phyloP scores from a whole-genome alignment of 176 grass and related monocot genomes.

The Oryza punctata region DNA sequence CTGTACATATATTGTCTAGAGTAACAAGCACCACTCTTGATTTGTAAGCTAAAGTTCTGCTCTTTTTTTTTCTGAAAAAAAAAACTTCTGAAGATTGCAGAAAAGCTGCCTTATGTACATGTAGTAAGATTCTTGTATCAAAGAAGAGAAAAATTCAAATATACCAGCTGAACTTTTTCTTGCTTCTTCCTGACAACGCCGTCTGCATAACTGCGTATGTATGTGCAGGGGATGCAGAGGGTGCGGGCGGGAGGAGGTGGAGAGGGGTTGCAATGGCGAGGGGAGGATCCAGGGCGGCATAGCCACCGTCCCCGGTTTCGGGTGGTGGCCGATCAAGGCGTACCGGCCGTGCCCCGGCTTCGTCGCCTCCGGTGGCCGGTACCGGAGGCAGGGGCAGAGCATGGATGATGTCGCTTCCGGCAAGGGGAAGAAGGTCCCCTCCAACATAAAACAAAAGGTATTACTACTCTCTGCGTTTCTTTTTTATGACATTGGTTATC shows the following conservation, averaged over 20 bases:
- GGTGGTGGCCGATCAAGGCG: conserved; percentile 97
- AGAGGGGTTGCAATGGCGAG: conserved; percentile 90
- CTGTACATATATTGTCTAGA: neutral
- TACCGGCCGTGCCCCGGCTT: conserved; percentile 87
- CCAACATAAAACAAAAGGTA: conserved; percentile 42
- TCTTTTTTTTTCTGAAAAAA: neutral
- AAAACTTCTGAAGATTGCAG: neutral
- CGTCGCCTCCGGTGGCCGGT: conserved; percentile 77
- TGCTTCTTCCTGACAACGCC: neutral
- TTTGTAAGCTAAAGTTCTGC: neutral
- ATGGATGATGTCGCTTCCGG: conserved; percentile 90
- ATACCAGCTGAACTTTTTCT: too few relatives aligned
- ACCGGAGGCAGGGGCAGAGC: conserved; percentile 80
- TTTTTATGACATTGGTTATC: too few relatives aligned
- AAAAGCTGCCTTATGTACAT: neutral
- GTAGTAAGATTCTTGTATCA: neutral
- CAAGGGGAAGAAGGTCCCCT: conserved; percentile 41
- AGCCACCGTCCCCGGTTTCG: conserved; percentile 76
- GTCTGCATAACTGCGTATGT: neutral
- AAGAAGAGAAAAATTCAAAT: too few relatives aligned
- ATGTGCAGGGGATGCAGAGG: conserved; percentile 61
- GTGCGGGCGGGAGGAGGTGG: conserved; percentile 63
- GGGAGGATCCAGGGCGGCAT: conserved; percentile 94
- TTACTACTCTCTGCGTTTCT: too few relatives aligned
- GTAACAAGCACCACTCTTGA: neutral